Conservation (phyloP, 345 rosid genomes). For the Eucalyptus cladocalyx region DNA sequence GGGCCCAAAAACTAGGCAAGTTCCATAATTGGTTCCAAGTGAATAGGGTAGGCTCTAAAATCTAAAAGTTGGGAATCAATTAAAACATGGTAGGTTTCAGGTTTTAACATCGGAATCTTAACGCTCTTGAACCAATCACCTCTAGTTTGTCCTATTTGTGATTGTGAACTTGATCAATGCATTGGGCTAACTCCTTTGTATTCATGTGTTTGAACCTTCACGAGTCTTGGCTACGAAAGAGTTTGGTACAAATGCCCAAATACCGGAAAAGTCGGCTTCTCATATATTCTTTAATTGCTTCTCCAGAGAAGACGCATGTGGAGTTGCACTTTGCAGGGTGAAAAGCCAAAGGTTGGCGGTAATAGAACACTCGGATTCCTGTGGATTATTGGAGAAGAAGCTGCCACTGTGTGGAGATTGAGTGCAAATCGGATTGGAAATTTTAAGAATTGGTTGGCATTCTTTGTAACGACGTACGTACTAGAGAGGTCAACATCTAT, state of each 20-base stretch:
- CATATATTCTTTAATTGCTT: neutral
- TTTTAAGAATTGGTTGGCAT: neutral
- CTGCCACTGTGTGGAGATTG: neutral
- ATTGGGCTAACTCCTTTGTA: neutral
- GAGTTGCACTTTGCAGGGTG: neutral
- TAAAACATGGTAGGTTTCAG: too few relatives aligned
- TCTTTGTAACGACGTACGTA: neutral
- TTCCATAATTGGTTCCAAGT: too few relatives aligned
- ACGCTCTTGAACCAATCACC: neutral
- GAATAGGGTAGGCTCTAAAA: too few relatives aligned
- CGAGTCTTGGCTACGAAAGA: neutral
- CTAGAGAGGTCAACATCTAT: neutral
- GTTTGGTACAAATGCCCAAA: neutral
- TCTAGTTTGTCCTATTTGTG: neutral
- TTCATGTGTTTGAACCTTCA: neutral
- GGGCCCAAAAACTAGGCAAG: fast-evolving
- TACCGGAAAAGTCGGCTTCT: neutral
- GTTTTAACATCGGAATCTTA: fast-evolving
- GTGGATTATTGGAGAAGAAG: neutral
- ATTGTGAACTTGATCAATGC: neutral
- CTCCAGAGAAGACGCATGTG: neutral
- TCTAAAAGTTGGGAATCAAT: too few relatives aligned
- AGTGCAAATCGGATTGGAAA: neutral
- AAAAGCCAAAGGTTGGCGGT: neutral
- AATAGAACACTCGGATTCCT: neutral